Percentiles rank a stretch among this genome's conserved stretches.
These are phyloP conservation scores for Ustilago shanxiensis DNA, from an alignment of 1,284 basidiomycete genomes.

Conservation along the genomic window DNA sequence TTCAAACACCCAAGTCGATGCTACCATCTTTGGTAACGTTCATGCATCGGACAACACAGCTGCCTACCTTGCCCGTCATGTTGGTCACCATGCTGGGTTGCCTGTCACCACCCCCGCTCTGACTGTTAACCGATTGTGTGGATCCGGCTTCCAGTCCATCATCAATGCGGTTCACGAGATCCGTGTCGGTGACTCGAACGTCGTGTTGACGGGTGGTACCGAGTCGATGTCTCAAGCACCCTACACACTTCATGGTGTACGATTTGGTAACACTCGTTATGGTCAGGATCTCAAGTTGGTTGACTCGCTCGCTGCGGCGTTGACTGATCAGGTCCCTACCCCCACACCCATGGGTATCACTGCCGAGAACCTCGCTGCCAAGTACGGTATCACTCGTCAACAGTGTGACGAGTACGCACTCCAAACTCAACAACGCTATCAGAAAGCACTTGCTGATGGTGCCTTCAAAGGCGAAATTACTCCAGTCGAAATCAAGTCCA, in stretches of 20 bases:
- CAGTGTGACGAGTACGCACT: constrained; percentile 78
- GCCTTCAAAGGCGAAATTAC: constrained; percentile 71
- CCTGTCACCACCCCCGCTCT: constrained; percentile 73
- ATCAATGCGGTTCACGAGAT: constrained; percentile 93
- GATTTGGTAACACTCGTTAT: constrained; percentile 70
- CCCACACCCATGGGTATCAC: constrained; percentile 77
- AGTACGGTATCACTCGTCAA: constrained; percentile 85
- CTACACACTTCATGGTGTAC: constrained; percentile 72
- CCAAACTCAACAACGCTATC: constrained; percentile 70
- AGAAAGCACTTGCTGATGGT: constrained; percentile 71
- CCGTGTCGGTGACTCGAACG: constrained; percentile 83
- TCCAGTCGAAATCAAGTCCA: constrained; percentile 69
- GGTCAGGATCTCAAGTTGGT: constrained; percentile 75
- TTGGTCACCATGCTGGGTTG: constrained; percentile 85
- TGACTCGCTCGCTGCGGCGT: constrained; percentile 74
- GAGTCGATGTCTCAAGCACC: constrained; percentile 97
- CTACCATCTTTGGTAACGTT: constrained; percentile 68
- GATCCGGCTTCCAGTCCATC: constrained; percentile 93
- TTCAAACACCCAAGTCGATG: constrained; percentile 71
- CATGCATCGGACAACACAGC: constrained; percentile 74
- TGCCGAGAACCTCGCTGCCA: constrained; percentile 87
- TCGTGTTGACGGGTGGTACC: constrained; percentile 94
- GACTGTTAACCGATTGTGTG: constrained; percentile 84
- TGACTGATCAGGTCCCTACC: constrained; percentile 74
- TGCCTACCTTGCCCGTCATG: constrained; percentile 94